Evolutionary conservation across 179 eudicot species (phyloP).

Genomic region (Beta corolliflora): DNA sequence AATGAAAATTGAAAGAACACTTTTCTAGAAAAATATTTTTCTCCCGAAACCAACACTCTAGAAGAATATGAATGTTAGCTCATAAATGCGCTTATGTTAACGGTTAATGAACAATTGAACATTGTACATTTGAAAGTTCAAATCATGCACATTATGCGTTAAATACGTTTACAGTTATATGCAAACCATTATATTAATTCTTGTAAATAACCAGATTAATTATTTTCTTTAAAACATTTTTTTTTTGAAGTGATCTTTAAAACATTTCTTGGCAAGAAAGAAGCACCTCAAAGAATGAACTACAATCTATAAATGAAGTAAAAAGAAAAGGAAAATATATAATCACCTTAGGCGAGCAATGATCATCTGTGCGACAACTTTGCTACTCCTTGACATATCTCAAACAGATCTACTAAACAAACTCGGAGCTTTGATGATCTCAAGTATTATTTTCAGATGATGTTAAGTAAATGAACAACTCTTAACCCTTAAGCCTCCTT

Average conservation of each 20-base stretch:
- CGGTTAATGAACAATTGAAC: too few relatives aligned
- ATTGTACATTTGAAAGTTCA: too few relatives aligned
- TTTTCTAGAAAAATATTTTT: too few relatives aligned
- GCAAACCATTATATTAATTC: not conserved
- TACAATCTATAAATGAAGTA: too few relatives aligned
- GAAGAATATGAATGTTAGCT: too few relatives aligned
- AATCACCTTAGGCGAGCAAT: constrained; percentile 6
- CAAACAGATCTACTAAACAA: not conserved
- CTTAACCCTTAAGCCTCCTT: not conserved
- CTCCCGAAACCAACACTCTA: too few relatives aligned
- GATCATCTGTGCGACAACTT: not conserved
- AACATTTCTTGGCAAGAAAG: too few relatives aligned
- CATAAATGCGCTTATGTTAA: too few relatives aligned
- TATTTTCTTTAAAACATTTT: too few relatives aligned
- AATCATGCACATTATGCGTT: not conserved
- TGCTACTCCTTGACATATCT: constrained; percentile 11
- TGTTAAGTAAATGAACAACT: not conserved
- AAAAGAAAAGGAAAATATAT: not conserved
- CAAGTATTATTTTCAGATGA: not conserved
- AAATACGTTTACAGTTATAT: too few relatives aligned
- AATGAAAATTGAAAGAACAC: too few relatives aligned
- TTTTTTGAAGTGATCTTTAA: too few relatives aligned
- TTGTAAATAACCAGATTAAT: not conserved
- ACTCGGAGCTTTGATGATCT: not conserved
- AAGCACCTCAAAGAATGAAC: not conserved